phyloP scores from a whole-genome alignment of 1,139 yeast genomes.

The Kurtzmaniella quercitrusa region DNA sequence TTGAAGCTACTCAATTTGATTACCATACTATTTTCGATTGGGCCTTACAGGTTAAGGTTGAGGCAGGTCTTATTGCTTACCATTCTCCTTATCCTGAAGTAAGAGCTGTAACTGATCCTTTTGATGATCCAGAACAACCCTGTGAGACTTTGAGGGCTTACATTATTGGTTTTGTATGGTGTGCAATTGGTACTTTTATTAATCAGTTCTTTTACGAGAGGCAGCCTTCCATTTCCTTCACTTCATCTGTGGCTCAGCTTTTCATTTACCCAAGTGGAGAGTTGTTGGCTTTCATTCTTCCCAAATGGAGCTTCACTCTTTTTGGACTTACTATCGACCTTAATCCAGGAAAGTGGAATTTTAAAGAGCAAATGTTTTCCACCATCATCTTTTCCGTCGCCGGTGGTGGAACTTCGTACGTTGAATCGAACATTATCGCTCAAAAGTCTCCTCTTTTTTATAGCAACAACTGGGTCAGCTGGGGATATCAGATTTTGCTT shows the following conservation, averaged over 20 bases:
- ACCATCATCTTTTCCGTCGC: conserved; percentile 41
- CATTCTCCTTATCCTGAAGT: conserved; percentile 58
- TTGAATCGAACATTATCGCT: conserved; percentile 34
- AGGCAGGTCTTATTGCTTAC: conserved; percentile 39
- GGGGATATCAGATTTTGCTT: conserved; percentile 42
- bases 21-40: conserved; percentile 11
- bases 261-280: conserved; percentile 52
- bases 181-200: conserved; percentile 49
- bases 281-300: conserved; percentile 17
- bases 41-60: conserved; percentile 22
- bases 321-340: conserved; percentile 12
- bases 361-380: conserved; percentile 59
- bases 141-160: conserved; percentile 51
- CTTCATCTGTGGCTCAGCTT: conserved; percentile 46
- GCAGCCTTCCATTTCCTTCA: conserved; percentile 45
- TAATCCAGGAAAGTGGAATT: conserved; percentile 57
- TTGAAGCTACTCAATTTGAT: neutral
- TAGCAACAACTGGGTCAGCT: conserved; percentile 27
- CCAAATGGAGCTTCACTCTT: conserved; percentile 1
- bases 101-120: conserved; percentile 46
- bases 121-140: conserved; percentile 40
- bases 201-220: conserved; percentile 58
- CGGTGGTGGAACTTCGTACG: conserved; percentile 29
- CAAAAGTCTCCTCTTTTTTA: conserved; percentile 34
- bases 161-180: conserved; percentile 43